Evolutionary conservation across 169 alveolate genomes (phyloP).

Genomic region (Eimeria brunetti): DNA sequence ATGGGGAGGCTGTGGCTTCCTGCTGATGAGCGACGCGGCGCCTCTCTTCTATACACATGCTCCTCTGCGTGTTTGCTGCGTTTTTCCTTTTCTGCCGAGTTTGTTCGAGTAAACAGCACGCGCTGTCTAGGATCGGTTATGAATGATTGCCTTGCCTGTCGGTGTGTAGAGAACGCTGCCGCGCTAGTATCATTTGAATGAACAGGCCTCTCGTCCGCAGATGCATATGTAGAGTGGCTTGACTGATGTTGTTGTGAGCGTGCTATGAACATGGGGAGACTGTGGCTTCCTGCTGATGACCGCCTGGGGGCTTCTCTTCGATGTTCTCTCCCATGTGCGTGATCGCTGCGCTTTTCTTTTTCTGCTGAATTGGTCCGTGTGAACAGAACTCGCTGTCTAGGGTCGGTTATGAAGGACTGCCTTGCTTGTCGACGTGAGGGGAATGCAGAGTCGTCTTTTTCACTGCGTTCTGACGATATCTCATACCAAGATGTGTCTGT

Average conservation of each 20-base stretch:
- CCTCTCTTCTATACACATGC: not conserved
- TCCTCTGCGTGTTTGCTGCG: not conserved
- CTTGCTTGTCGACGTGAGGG: slow-evolving; percentile 9
- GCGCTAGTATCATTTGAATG: not conserved
- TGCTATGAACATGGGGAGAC: slow-evolving; percentile 33
- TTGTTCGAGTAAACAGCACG: slow-evolving; percentile 10
- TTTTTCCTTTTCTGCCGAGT: not conserved
- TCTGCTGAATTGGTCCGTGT: slow-evolving; percentile 26
- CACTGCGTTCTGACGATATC: not conserved
- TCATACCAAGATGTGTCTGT: not conserved
- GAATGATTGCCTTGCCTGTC: slow-evolving; percentile 30
- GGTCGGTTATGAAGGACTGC: slow-evolving; percentile 24
- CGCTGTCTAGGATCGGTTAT: slow-evolving; percentile 33
- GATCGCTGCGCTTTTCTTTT: slow-evolving; percentile 4
- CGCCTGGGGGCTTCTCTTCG: not conserved
- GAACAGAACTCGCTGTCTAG: slow-evolving; percentile 32
- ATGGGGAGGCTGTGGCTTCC: slow-evolving; percentile 50
- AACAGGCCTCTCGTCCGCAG: not conserved
- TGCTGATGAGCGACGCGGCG: slow-evolving; percentile 32
- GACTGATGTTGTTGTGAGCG: slow-evolving; percentile 1
- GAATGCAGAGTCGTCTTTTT: not conserved
- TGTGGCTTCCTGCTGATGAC: slow-evolving; percentile 56
- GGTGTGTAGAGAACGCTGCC: not conserved
- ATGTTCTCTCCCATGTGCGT: not conserved
- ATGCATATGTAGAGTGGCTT: not conserved